A percentile compares a stretch with the other conserved stretches of the same genome.
Conservation (phyloP, 257 asterid species). For the Handroanthus guayacan region DNA sequence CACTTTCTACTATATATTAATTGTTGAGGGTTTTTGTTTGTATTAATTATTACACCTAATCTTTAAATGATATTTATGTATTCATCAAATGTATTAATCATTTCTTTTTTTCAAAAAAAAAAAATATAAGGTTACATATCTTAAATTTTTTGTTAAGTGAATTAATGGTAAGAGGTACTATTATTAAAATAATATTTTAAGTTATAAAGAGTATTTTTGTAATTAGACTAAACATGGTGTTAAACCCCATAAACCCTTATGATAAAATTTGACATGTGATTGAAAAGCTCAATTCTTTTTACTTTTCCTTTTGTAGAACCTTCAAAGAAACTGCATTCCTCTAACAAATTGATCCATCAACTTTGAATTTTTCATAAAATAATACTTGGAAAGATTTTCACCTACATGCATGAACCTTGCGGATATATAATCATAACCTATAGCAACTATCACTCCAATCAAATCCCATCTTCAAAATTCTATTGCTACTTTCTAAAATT, state of each 20-base stretch:
- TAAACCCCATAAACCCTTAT: not conserved
- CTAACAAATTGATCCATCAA: not conserved
- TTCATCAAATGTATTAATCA: too few species aligned
- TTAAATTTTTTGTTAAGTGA: too few species aligned
- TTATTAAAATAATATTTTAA: too few species aligned
- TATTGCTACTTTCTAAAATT: not conserved
- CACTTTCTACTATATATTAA: too few species aligned
- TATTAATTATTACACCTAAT: too few species aligned
- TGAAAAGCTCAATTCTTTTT: not conserved
- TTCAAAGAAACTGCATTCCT: constrained; percentile 18
- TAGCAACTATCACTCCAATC: not conserved
- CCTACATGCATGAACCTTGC: constrained; percentile 35
- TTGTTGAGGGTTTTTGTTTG: too few species aligned
- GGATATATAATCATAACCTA: not conserved
- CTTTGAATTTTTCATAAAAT: constrained; percentile 23
- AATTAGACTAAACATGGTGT: too few species aligned
- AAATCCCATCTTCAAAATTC: not conserved
- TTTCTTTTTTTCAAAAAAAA: too few species aligned
- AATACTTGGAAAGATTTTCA: not conserved
- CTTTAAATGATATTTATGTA: too few species aligned
- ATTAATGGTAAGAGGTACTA: too few species aligned
- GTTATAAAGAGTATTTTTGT: too few species aligned
- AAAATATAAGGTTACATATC: too few species aligned
- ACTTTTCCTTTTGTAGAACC: constrained; percentile 23
- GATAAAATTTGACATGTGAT: constrained; percentile 12